Evolutionary conservation across 2,329 filamentous ascomycete species (phyloP), one percentile per base, ranked within the genome.

Genomic region (Verticillium nonalfalfae): DNA sequence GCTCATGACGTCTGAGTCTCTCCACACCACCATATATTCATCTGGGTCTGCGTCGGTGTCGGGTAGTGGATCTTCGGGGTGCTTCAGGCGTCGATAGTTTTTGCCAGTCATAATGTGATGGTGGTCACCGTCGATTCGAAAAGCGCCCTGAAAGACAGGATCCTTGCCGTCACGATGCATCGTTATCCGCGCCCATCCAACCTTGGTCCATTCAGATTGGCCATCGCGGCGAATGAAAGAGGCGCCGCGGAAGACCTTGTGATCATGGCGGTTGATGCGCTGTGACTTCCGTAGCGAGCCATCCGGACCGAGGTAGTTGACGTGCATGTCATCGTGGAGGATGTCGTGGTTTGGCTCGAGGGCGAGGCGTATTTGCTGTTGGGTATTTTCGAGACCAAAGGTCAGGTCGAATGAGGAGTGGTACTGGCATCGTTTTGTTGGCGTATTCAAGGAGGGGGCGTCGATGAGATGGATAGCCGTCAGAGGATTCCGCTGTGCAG

Each of bases 281-380:
- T 96, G 90, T n/a, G 84, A 79, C 26, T 79, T 77, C 58, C 76
- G 79, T 40, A 96, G 76, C 57, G 82, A 80, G 59, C 95, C 95
- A 73, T 97, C 87, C 11, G 81, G 72, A 60, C 82, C 87, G 52
- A 97, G 74, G 71, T 92, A 89, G 45, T 88, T 85, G 57, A 99
- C 80, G 58, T 83, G 85, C 9, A 93, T 90, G 68, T 89, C 87
- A 15, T 92, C 84, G 60, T 89, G 85, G 56, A 99, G 81, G 62
- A 98, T 87, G 75, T 98, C 91, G 77, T 96, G 86, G 73, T 98
- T 98, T 4, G 95, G 95, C 72, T 95, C 88, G 57, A 99, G 83
- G 60, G 85, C 83, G 59, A 99, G 83, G 66, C 92, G 91, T 69
- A 98, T 81, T 67, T 86, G 84, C 65, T 93, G 84, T 63, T 83